Percentiles rank a stretch among this genome's conserved stretches.
Conservation (phyloP, 495 filamentous ascomycete species). For the Talaromyces nanjingensis region DNA sequence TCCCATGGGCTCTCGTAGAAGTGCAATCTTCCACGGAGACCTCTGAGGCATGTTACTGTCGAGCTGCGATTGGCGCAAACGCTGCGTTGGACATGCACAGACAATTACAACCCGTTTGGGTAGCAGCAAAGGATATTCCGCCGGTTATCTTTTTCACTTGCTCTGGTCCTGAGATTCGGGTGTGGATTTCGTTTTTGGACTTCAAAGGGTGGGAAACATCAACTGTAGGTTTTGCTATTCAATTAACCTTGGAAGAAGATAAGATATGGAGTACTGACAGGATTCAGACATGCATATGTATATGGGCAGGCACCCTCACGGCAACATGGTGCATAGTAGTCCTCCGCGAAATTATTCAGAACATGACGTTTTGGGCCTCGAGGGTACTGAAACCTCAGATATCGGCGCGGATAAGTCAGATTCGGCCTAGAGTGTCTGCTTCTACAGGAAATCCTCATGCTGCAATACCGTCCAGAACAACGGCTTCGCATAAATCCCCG, state of each 20-base stretch:
- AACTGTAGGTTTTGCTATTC: background rate
- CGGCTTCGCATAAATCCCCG: background rate
- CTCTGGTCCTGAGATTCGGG: background rate
- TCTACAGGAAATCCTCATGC: background rate
- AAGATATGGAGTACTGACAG: background rate
- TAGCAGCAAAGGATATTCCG: background rate
- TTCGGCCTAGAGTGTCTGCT: background rate
- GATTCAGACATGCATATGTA: background rate
- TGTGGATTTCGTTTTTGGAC: background rate
- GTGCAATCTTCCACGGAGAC: background rate
- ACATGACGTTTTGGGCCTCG: conserved; percentile 8
- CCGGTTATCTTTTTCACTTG: conserved; percentile 6
- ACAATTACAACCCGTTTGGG: background rate
- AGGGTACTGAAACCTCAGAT: conserved; percentile 3
- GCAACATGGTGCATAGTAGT: conserved; percentile 1
- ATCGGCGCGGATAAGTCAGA: background rate
- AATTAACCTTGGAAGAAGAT: no score
- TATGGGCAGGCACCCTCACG: background rate
- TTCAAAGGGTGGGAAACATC: background rate
- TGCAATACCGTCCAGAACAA: background rate
- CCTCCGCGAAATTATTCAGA: conserved; percentile 3
- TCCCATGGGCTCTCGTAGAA: conserved; percentile 9
- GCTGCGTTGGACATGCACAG: conserved; percentile 1
- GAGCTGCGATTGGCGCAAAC: background rate
- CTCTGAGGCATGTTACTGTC: conserved; percentile 1